phyloP scores from a whole-genome alignment of 2,329 filamentous ascomycete species.

The Penicillium hordei region DNA sequence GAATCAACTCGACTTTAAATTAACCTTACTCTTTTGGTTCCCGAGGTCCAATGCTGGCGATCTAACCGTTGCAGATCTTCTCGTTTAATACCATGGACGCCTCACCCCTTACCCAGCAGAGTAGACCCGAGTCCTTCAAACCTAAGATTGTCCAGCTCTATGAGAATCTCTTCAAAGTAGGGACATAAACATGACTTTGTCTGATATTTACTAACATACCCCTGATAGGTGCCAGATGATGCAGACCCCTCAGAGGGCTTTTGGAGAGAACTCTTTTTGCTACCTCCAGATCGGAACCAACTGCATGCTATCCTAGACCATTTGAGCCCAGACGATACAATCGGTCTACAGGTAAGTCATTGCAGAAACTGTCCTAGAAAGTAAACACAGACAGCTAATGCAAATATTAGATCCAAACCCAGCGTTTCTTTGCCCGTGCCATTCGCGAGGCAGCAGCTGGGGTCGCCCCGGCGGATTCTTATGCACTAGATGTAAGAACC shows the following conservation, averaged over 20 bases:
- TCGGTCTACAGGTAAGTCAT: slow-evolving; percentile 65
- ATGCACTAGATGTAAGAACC: slow-evolving; percentile 75
- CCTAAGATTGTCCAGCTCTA: slow-evolving; percentile 93
- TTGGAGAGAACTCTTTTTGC: slow-evolving; percentile 93
- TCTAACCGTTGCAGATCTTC: slow-evolving; percentile 21
- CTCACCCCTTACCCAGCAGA: slow-evolving; percentile 91
- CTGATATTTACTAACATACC: slow-evolving; percentile 16
- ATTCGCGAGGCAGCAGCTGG: slow-evolving; percentile 66
- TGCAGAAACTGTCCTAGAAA: neutral
- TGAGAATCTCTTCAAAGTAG: slow-evolving; percentile 70
- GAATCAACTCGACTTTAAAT: slow-evolving; percentile 12
- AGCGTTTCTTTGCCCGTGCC: slow-evolving; percentile 74
- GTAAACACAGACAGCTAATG: slow-evolving; percentile 16
- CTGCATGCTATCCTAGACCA: slow-evolving; percentile 68
- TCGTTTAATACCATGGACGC: slow-evolving; percentile 64
- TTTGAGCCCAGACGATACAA: slow-evolving; percentile 71
- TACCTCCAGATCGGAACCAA: slow-evolving; percentile 71
- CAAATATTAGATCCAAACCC: slow-evolving; percentile 59
- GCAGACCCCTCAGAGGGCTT: slow-evolving; percentile 80
- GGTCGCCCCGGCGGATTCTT: slow-evolving; percentile 63
- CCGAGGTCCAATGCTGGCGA: slow-evolving; percentile 18
- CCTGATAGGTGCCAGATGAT: slow-evolving; percentile 60
- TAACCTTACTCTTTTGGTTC: slow-evolving; percentile 1
- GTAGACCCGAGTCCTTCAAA: slow-evolving; percentile 84
- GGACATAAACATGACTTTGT: slow-evolving; percentile 13